Conservation (phyloP, 1,284 basidiomycete species). For the Pseudozyma pruni region DNA sequence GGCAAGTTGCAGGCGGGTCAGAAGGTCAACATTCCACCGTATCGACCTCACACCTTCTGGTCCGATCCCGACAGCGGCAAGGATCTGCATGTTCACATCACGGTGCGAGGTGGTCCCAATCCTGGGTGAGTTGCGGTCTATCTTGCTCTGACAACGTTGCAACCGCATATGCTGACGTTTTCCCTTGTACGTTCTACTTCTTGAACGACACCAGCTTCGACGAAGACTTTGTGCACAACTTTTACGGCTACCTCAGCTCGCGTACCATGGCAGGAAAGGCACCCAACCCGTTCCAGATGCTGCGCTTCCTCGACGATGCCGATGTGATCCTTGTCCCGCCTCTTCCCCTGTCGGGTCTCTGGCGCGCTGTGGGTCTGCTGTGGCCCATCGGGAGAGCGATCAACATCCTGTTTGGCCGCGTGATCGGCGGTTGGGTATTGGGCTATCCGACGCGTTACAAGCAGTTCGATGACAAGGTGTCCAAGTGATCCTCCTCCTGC, state of each 20-base stretch:
- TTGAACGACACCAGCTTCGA: conserved; percentile 53
- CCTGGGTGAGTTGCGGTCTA: conserved; percentile 34
- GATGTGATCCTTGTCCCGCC: conserved; percentile 65
- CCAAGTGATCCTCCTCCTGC: conserved; percentile 5
- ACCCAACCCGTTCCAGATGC: conserved; percentile 65
- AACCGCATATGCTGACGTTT: background rate
- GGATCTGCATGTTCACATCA: conserved; percentile 65
- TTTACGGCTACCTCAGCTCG: conserved; percentile 63
- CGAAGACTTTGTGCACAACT: conserved; percentile 66
- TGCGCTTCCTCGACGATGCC: conserved; percentile 64
- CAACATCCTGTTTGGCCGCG: conserved; percentile 41
- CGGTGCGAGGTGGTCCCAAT: conserved; percentile 63
- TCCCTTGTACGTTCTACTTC: background rate
- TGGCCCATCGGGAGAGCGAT: conserved; percentile 32
- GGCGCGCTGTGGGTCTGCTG: conserved; percentile 49
- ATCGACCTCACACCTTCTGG: conserved; percentile 67
- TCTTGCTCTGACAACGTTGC: background rate
- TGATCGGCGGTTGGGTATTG: conserved; percentile 45
- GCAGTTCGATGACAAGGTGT: conserved; percentile 41
- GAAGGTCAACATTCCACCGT: conserved; percentile 60
- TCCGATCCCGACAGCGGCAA: conserved; percentile 47
- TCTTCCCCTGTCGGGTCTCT: conserved; percentile 46
- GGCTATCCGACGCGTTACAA: conserved; percentile 49
- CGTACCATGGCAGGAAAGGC: conserved; percentile 46
- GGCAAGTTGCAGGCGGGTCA: conserved; percentile 63